Base-by-base conservation (phyloP, 2,329 filamentous ascomycete genomes). In the Cladosporium halotolerans region DNA sequence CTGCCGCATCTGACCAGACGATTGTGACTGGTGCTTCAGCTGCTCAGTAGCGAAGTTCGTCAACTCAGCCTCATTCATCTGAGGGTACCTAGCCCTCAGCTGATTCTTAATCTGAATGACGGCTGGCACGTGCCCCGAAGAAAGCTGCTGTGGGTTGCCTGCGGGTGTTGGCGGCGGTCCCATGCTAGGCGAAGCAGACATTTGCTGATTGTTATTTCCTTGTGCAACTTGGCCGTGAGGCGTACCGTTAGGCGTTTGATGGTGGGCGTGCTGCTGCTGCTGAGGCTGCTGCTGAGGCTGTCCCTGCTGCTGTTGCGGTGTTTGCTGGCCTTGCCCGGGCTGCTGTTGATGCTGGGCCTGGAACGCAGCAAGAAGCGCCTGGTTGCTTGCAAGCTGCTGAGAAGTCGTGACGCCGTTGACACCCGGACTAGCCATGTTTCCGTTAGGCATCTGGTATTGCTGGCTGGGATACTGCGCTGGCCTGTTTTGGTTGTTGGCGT, bases 81-180 rank as follows among this genome's bases (percentile, higher is more conserved):
- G 72, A 1, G 79, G 79, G 57, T 80, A 73, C 58, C 67, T 74
- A 51, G 70, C 70, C 57, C 78, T 75, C 13, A 82, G 73, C 38
- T 78, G 75, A 56, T 74, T 77, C 55, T 76, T 72, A 52, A 81
- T 74, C 54, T 72, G 75, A 52, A 75, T 78, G 54, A 82, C 77
- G 8, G 76, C 75, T 11, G 79, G 79, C 42, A 80, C 73, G 59
- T 79, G 75, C 18, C 77, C 76, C 45, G 72, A 78, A 18, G 74
- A 78, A 41, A 81, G 70, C 51, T 75, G 69, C 58, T 77, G 77
- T 3, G 76, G 72, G 49, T 75, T 73, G 2, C 53, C 57, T 38
- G 61, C 59, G n/a, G 66, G 66, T 16, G 63, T 66, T 9, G 67
- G 67, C 23, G 67, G 67, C 13, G 68, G 68, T 14, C 66, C 66